Evolutionary conservation across 176 grass and related monocot genomes (phyloP), one percentile per base, ranked within the genome.

Genomic region (Tuctoria greenei): DNA sequence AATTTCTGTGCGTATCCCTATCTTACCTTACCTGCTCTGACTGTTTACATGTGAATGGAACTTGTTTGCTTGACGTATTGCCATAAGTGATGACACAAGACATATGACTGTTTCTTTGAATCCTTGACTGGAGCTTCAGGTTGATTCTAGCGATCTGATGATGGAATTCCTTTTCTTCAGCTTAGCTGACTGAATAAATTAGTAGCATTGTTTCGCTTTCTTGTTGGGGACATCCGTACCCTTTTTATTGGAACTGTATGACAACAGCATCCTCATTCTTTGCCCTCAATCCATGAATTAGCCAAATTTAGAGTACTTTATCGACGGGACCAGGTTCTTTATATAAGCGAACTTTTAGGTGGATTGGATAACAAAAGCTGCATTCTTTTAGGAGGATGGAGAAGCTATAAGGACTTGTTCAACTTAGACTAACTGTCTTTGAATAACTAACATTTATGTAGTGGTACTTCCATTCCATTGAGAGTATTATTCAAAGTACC

Each of bases 61-160:
- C 35, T 64, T 43, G 64, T 84, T 70, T 63, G 0, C 64, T 39
- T 83, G 6, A 61, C 61, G 37, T 69, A 49, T 37, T 50, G 7
- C 0, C 17, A 62, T 2, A 40, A 23, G 6, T 69, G 61, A 82
- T 38, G 46, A 76, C 49, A 49, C 41, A 61, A 60, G 58, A 6
- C 28, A 4, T 73, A 34, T 20, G 65, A 63, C 73, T 16, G 47
- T 69, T 75, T 60, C 16, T 36, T 71, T 77, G 73, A 63, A 67
- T 47, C 16, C 24, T 77, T 77, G 65, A 71, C 72, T 23, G 40
- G 12, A 51, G 24, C 64, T 10, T 83, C 34, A 61, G 64, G 55
- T 71, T 77, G 73, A 83, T 43, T 77, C 70, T 24, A 51, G 62
- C 39, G 65, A 23, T 36, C 26, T 31, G 41, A 8, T 42, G 36